phyloP scores from a whole-genome alignment of 176 grass and related monocot species.

The Paspalum notatum region DNA sequence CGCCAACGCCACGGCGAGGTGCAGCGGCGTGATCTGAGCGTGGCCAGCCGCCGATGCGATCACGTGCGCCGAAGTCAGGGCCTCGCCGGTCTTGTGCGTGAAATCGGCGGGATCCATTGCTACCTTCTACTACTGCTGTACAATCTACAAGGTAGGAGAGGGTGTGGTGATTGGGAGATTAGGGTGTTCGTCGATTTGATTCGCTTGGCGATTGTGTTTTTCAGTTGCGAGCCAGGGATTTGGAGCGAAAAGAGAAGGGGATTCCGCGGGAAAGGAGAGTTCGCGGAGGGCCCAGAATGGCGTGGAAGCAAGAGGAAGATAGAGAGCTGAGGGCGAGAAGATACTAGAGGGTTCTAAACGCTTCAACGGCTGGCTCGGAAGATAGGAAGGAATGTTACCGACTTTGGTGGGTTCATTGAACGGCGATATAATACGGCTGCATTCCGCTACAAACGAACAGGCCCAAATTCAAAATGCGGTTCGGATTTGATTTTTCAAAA shows the following conservation, averaged over 20 bases:
- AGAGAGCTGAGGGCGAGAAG: slow-evolving; percentile 28
- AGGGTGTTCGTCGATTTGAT: neutral
- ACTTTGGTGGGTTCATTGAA: too few species aligned
- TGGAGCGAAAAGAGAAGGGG: neutral
- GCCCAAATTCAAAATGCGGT: too few species aligned
- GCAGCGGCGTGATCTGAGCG: slow-evolving; percentile 73
- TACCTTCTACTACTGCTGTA: neutral
- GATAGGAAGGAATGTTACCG: too few species aligned
- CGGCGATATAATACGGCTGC: too few species aligned
- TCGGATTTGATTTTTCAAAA: too few species aligned
- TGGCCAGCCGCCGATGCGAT: slow-evolving; percentile 63
- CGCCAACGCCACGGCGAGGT: slow-evolving; percentile 60
- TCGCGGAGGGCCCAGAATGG: slow-evolving; percentile 36
- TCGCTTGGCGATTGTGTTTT: neutral
- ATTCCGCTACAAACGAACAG: too few species aligned
- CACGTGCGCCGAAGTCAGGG: slow-evolving; percentile 68
- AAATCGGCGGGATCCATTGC: slow-evolving; percentile 87
- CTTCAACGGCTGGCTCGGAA: too few species aligned
- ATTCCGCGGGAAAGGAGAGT: slow-evolving; percentile 22
- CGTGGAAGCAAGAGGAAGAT: slow-evolving; percentile 21
- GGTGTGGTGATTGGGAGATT: neutral
- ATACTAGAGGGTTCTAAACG: slow-evolving; percentile 35
- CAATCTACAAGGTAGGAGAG: neutral
- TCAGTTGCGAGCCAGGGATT: neutral
- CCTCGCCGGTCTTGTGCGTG: slow-evolving; percentile 93